These are phyloP conservation scores for Nectriaceae sp. DNA, from an alignment of 2,329 filamentous ascomycete genomes.

Conservation along the genomic window DNA sequence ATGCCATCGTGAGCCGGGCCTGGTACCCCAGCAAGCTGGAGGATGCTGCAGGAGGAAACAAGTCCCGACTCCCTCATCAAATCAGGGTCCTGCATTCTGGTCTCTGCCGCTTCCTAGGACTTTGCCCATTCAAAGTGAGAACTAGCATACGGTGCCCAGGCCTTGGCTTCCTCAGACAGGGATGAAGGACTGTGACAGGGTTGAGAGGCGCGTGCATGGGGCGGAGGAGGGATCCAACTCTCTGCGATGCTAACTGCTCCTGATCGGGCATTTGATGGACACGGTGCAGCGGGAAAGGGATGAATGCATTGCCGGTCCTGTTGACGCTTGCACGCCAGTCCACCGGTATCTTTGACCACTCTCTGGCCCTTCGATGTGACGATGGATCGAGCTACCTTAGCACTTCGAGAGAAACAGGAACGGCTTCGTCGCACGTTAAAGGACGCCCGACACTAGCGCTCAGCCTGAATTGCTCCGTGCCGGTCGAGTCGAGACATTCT, in stretches of 20 bases:
- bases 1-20: not conserved
- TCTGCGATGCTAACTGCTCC: not conserved
- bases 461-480: not conserved
- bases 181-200: not conserved
- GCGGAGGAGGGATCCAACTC: not conserved
- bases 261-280: not conserved
- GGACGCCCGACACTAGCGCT: not conserved
- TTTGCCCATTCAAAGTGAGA: not conserved
- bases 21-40: not conserved
- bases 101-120: too few relatives aligned
- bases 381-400: not conserved
- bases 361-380: not conserved
- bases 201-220: not conserved
- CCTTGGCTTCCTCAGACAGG: not conserved
- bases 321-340: not conserved
- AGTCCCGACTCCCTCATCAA: not conserved
- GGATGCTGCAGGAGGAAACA: not conserved
- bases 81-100: constrained; percentile 2
- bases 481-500: not conserved
- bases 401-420: too few relatives aligned
- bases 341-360: not conserved
- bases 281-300: not conserved
- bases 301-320: not conserved
- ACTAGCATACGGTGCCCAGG: not conserved
- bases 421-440: not conserved